A percentile compares a stretch with the other conserved stretches of the same genome.
Evolutionary conservation across 139 green algal species (phyloP).

Genomic region (Micractinium sp.): DNA sequence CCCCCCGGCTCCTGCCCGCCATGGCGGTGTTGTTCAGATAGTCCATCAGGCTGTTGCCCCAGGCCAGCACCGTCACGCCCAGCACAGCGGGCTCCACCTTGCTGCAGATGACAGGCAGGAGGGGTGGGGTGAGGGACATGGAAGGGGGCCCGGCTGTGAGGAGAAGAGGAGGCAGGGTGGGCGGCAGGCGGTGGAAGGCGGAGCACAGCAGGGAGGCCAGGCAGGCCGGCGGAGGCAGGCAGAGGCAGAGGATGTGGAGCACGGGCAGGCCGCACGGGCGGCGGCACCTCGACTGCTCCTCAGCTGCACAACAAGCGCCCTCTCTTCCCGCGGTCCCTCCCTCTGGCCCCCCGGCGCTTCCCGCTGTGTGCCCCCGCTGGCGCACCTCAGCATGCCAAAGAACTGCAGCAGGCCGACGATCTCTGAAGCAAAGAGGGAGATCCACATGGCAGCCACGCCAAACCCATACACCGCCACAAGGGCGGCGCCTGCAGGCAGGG

Average conservation of each 20-base stretch:
- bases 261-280: too few relatives aligned
- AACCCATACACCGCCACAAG: conserved; percentile 73
- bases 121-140: not conserved
- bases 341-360: not conserved
- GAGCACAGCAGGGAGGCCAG: not conserved
- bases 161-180: not conserved
- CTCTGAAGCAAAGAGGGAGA: conserved; percentile 68
- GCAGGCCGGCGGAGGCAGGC: too few relatives aligned
- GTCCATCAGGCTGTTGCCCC: conserved; percentile 91
- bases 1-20: conserved; percentile 57
- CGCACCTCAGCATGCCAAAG: conserved; percentile 60
- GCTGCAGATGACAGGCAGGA: not conserved
- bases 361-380: not conserved
- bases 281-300: too few relatives aligned
- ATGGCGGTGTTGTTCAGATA: conserved; percentile 83
- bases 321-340: too few relatives aligned
- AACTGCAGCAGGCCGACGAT: conserved; percentile 79
- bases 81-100: conserved; percentile 63
- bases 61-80: conserved; percentile 89
- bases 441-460: conserved; percentile 85
- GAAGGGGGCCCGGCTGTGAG: not conserved
- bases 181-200: not conserved
- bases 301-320: not conserved
- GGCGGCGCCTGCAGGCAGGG: conserved; percentile 48
- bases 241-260: too few relatives aligned